Percentiles rank a stretch among this genome's conserved stretches.
phyloP scores from a whole-genome alignment of 2,329 filamentous ascomycete genomes.

The Colletotrichum phormii region DNA sequence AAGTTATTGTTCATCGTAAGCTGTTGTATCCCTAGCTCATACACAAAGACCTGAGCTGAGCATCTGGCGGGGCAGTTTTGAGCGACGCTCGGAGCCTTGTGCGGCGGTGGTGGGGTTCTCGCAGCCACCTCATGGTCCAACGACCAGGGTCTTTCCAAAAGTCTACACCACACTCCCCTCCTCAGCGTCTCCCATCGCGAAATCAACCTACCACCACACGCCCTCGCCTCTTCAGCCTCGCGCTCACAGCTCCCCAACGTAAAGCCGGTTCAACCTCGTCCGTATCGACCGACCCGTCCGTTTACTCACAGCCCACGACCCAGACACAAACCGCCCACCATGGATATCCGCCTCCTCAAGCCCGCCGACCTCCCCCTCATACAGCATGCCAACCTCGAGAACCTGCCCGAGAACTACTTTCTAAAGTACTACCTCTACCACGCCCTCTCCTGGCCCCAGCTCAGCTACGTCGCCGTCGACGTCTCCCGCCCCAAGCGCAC shows the following conservation, averaged over 20 bases:
- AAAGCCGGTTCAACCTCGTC: not conserved
- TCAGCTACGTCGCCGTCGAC: conserved; percentile 96
- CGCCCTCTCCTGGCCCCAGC: conserved; percentile 96
- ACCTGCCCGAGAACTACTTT: conserved; percentile 99
- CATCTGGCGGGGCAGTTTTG: conserved; percentile 26
- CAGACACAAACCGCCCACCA: conserved; percentile 54
- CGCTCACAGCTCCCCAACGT: conserved; percentile 6
- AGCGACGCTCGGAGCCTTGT: conserved; percentile 31
- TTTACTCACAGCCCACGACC: not conserved
- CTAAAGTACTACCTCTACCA: conserved; percentile 99
- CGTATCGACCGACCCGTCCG: not conserved
- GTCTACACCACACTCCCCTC: conserved; percentile 26
- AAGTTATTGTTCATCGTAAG: too few species aligned
- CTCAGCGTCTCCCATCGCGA: not conserved
- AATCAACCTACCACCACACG: conserved; percentile 14
- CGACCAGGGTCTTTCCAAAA: conserved; percentile 32
- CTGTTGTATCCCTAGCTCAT: too few species aligned
- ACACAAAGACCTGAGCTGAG: not conserved
- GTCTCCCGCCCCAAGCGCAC: conserved; percentile 81
- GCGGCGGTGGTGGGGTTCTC: conserved; percentile 28
- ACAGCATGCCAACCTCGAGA: conserved; percentile 98
- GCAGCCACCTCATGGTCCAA: conserved; percentile 10
- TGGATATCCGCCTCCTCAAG: conserved; percentile 91
- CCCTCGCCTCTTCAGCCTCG: conserved; percentile 20
- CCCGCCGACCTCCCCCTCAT: conserved; percentile 89